Evolutionary conservation across 106 monocot species (phyloP).

Genomic region (Dioscorea alata): DNA sequence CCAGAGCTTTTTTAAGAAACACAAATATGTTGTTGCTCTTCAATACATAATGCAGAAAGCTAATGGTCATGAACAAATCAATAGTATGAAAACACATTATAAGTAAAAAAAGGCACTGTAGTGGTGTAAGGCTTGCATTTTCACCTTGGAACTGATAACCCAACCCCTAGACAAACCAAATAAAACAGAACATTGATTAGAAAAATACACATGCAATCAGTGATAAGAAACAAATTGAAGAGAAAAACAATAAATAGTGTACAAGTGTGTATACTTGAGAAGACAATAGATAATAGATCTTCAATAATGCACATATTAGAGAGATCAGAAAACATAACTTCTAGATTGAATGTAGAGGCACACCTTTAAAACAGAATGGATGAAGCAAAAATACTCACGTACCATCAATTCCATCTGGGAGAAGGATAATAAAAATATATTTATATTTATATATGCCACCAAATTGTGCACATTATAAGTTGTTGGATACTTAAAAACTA

Average conservation of each 20-base stretch:
- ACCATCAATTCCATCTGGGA: constrained; percentile 85
- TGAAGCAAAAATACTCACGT: constrained; percentile 55
- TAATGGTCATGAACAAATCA: too few relatives aligned
- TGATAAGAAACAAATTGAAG: not conserved
- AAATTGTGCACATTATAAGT: not conserved
- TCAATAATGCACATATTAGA: not conserved
- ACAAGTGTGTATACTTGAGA: not conserved
- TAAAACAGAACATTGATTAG: constrained; percentile 6
- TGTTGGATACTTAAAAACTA: not conserved
- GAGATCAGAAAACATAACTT: not conserved
- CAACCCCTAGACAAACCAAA: constrained; percentile 30
- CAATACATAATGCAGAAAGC: too few relatives aligned
- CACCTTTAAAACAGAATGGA: constrained; percentile 37
- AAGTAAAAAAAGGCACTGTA: not conserved
- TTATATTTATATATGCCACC: constrained; percentile 4
- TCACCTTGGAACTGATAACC: constrained; percentile 54
- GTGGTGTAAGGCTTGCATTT: not conserved
- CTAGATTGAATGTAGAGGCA: constrained; percentile 1
- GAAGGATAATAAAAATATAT: constrained; percentile 33
- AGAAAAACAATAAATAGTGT: not conserved
- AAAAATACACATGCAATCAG: not conserved
- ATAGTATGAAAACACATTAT: too few relatives aligned
- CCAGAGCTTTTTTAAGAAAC: too few relatives aligned
- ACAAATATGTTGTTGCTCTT: too few relatives aligned
- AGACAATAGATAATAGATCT: not conserved